Evolutionary conservation across 768 basidiomycete species (phyloP), one percentile per base, ranked within the genome.

Genomic region (Naematelia encephala): DNA sequence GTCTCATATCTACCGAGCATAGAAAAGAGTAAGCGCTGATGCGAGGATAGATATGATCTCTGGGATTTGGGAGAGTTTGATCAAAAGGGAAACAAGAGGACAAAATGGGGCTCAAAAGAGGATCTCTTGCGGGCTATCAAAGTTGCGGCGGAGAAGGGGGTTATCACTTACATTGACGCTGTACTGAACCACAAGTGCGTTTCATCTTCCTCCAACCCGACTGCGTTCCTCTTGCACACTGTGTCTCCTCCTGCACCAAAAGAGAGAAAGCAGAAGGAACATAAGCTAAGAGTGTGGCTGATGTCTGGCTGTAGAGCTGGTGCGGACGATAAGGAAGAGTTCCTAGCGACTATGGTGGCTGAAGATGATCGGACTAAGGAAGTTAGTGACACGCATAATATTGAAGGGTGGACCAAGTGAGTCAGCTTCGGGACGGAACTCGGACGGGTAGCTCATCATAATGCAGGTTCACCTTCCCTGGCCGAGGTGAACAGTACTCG

Each of bases 61-160:
- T 78, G 66, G 63, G 77, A 78, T 60, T 63, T 78, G 14, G 78
- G 78, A 50, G 78, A 79, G 62, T 78, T 79, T 39, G 77, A 78
- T 51, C 69, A 72, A 45, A 78, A 79, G 56, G 78, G 78, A 3
- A 57, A 45, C 19, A 56, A 52, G 28, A 74, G 80, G 14, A 94
- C 92, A 1, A 82, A 90, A 59, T 97, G 91, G 91, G 92, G 92
- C 22, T 86, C 87, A 12, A 87, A 85, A 64, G 84, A 89, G 26
- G 87, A 94, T 60, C 82, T 92, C 25, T 69, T 91, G 1, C 68
- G 79, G 11, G 89, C 89, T 22, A 87, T 87, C 68, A 79, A 81
- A 59, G 77, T 79, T n/a, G 91, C 91, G 1, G 82, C 81, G 64
- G 78, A 82, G 60, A 82, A 84, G 64, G 85, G 86, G 4, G 82